Evolutionary conservation across 2,329 filamentous ascomycete species (phyloP), one percentile per base, ranked within the genome.

Genomic region (Diaporthe batatas): DNA sequence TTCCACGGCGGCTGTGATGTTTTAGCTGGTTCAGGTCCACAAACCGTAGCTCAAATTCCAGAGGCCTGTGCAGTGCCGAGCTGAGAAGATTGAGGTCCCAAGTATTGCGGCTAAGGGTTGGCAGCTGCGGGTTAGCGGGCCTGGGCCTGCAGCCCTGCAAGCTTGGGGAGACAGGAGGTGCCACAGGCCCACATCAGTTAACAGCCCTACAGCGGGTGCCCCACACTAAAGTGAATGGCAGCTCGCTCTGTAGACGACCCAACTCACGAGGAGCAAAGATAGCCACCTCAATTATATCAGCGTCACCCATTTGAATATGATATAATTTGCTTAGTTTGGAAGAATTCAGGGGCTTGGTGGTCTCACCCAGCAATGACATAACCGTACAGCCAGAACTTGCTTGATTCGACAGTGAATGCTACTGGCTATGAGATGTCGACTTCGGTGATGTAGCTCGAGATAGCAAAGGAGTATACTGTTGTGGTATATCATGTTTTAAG

Each of bases 1-100:
- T 36, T 36, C 62, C 51, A 34, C 29, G 23, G 32, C 14, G 16
- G 29, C 2, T 34, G 42, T 36, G 36, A 49, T 16, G 23, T 32
- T 65, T 65, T 64, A 34, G 44, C 29, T 47, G 62, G 44, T 18
- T 2, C 42, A 25, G 62, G 23, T 51, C 62, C 62, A 65, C 44
- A 65, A 65, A 51, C 51, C 29, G 29, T 51, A 18, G 59, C 44
- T 23, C 21, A 34, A 18, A 3, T 10, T 18, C 32, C 21, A n/a
- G 32, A 23, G 36, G 44, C 59, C 11, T 16, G 25, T 65, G 18
- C 25, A 51, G 36, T 18, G 36, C 36, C 18, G 39, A 62, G 7
- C 36, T 51, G 59, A 65, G 42, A 49, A 49, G 12, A 32, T 54
- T 68, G 47, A 54, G 44, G 29, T 54, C 25, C 29, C 47, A 32